Evolutionary conservation across 495 filamentous ascomycete genomes (phyloP).

Genomic region (Amniculicola lignicola): DNA sequence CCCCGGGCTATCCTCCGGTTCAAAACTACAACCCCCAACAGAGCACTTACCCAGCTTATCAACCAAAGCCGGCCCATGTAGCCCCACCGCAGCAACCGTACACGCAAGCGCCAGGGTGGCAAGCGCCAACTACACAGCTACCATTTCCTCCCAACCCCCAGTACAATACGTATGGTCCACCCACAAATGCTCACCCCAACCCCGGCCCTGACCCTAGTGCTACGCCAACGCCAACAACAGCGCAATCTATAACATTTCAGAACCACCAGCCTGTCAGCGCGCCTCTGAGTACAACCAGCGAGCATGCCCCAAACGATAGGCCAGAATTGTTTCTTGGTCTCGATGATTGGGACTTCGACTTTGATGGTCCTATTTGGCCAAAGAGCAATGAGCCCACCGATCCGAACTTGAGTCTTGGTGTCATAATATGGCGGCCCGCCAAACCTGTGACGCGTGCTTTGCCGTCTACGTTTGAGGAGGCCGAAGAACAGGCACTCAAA

Average conservation of each 20-base stretch:
- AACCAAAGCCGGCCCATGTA: conserved; percentile 13
- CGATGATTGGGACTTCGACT: conserved; percentile 39
- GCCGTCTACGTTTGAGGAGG: conserved; percentile 38
- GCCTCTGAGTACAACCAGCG: conserved; percentile 7
- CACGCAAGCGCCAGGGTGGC: conserved; percentile 25
- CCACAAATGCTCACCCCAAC: not conserved
- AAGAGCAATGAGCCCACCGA: conserved; percentile 40
- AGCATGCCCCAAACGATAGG: conserved; percentile 20
- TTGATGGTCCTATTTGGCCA: conserved; percentile 38
- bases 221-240: conserved; percentile 21
- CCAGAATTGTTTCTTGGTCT: conserved; percentile 18
- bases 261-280: not conserved
- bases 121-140: not conserved
- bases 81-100: conserved; percentile 15
- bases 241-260: conserved; percentile 8
- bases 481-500: conserved; percentile 37
- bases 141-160: conserved; percentile 1
- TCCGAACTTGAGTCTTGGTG: conserved; percentile 39
- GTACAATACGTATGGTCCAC: conserved; percentile 7
- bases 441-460: conserved; percentile 39
- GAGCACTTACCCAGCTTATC: conserved; percentile 27
- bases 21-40: conserved; percentile 25
- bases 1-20: conserved; percentile 14
- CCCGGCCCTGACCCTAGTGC: conserved; percentile 17
- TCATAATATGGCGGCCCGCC: conserved; percentile 40